These are phyloP conservation scores for Termitomyces bulborhizus DNA, from an alignment of 768 basidiomycete species.

Conservation along the genomic window DNA sequence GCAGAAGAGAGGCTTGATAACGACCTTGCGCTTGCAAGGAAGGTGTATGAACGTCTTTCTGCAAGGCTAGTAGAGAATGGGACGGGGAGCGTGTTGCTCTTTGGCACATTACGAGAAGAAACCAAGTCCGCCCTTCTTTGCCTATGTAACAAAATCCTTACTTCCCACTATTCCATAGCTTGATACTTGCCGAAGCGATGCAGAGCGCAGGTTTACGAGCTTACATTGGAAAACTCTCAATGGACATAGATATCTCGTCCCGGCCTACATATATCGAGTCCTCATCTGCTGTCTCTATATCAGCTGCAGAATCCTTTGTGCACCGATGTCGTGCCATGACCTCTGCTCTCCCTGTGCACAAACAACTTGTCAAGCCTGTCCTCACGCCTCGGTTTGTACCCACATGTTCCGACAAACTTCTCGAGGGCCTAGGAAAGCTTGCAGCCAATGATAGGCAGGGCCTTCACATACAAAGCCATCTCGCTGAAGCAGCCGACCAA, in stretches of 20 bases:
- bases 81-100: constrained; percentile 71
- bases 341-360: constrained; percentile 32
- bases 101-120: constrained; percentile 78
- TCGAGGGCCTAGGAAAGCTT: constrained; percentile 55
- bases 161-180: constrained; percentile 19
- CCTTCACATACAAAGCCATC: constrained; percentile 72
- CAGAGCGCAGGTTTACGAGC: constrained; percentile 66
- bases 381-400: constrained; percentile 89
- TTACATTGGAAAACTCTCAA: constrained; percentile 86
- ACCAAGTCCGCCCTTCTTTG: constrained; percentile 58
- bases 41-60: constrained; percentile 65
- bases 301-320: constrained; percentile 52
- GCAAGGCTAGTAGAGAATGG: constrained; percentile 64
- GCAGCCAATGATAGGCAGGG: constrained; percentile 26
- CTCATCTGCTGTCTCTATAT: constrained; percentile 42
- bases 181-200: constrained; percentile 76
- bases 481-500: constrained; percentile 75
- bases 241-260: constrained; percentile 79
- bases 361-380: constrained; percentile 68
- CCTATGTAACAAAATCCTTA: too few species aligned
- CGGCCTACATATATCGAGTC: constrained; percentile 66
- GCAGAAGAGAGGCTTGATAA: constrained; percentile 73
- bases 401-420: constrained; percentile 71
- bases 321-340: constrained; percentile 37
- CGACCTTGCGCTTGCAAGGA: constrained; percentile 50